Conservation (phyloP, 306 rosid genomes). For the Senna tora region DNA sequence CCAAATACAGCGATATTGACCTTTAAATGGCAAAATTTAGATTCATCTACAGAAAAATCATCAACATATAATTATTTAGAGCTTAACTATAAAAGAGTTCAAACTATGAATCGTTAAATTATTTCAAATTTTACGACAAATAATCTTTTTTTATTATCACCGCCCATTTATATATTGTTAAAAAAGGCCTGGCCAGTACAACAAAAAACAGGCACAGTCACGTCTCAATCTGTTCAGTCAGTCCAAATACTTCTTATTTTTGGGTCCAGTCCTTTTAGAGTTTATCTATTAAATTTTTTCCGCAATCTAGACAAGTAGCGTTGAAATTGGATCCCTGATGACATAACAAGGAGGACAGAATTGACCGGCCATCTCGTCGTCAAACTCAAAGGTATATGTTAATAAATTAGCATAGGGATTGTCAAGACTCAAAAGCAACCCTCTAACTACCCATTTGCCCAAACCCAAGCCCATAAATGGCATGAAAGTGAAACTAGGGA, state of each 20-base stretch:
- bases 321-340: conserved; percentile 27
- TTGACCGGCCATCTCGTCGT: conserved; percentile 43
- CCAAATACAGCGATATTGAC: background rate
- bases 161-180: too few species aligned
- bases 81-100: too few species aligned
- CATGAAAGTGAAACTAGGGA: background rate
- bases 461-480: conserved; percentile 23
- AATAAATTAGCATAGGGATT: conserved; percentile 24
- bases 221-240: background rate
- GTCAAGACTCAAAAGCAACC: conserved; percentile 31
- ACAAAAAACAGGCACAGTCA: too few species aligned
- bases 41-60: background rate
- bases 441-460: background rate
- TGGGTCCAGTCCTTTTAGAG: background rate
- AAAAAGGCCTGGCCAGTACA: too few species aligned
- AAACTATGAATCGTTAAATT: too few species aligned
- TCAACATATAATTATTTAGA: too few species aligned
- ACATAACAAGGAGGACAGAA: conserved; percentile 21
- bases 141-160: too few species aligned
- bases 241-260: background rate
- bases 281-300: background rate
- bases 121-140: too few species aligned
- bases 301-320: background rate
- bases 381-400: background rate
- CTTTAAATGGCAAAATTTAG: background rate